phyloP scores from a whole-genome alignment of 2,329 filamentous ascomycete species.

The Trichophyton rubrum region DNA sequence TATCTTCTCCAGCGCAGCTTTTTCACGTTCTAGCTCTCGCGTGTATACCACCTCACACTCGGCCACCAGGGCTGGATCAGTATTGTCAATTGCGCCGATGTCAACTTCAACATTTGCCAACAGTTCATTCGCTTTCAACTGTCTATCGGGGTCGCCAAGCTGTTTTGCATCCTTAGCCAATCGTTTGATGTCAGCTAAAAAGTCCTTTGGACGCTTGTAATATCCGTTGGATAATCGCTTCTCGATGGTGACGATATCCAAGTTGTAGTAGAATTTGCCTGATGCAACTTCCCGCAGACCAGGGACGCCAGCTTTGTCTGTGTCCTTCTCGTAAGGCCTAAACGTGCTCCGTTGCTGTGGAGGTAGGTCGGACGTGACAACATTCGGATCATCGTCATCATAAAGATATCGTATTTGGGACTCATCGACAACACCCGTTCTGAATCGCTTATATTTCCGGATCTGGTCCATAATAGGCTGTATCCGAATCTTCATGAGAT shows the following conservation, averaged over 20 bases:
- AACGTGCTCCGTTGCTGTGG: constrained; percentile 45
- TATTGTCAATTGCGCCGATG: constrained; percentile 60
- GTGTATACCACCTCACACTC: constrained; percentile 75
- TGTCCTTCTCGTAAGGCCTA: constrained; percentile 66
- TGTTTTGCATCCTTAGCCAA: constrained; percentile 74
- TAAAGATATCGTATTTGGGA: constrained; percentile 66
- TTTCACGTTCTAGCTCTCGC: constrained; percentile 57
- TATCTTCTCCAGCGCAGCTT: constrained; percentile 47
- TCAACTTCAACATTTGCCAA: constrained; percentile 90
- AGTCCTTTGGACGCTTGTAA: constrained; percentile 83
- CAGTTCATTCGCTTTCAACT: constrained; percentile 81
- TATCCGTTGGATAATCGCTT: constrained; percentile 94
- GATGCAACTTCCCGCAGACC: constrained; percentile 64
- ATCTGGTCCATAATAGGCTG: constrained; percentile 97
- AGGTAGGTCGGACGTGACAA: constrained; percentile 48
- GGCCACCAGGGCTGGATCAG: constrained; percentile 47
- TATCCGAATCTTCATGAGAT: constrained; percentile 74
- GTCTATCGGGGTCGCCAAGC: constrained; percentile 68
- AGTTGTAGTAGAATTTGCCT: constrained; percentile 85
- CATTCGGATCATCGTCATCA: constrained; percentile 64
- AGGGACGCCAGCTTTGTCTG: constrained; percentile 64
- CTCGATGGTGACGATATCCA: constrained; percentile 86
- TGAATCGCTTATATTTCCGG: constrained; percentile 75
- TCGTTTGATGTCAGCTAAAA: constrained; percentile 72
- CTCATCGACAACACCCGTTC: constrained; percentile 64